A percentile compares a stretch with the other conserved stretches of the same genome.
These are phyloP conservation scores for Tolypocladium tropicale DNA, from an alignment of 2,329 filamentous ascomycete species.

Conservation along the genomic window DNA sequence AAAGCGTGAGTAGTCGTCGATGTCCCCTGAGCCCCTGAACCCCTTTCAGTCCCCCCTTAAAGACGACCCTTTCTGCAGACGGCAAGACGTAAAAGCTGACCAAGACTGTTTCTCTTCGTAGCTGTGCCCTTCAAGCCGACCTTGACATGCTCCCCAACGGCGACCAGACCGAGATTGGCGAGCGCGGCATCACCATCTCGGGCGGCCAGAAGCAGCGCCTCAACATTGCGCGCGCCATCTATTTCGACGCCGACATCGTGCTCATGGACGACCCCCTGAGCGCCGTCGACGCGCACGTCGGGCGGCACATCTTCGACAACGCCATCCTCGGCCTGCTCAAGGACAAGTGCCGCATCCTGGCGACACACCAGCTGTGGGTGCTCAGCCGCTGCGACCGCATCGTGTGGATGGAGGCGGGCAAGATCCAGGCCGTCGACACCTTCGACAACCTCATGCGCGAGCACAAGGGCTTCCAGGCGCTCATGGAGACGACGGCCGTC, in stretches of 20 bases:
- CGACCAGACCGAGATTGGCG: slow-evolving; percentile 86
- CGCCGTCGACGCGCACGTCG: slow-evolving; percentile 61
- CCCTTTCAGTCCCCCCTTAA: too few species aligned
- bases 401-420: slow-evolving; percentile 83
- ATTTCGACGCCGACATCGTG: slow-evolving; percentile 59
- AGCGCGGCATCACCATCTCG: slow-evolving; percentile 89
- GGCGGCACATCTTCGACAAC: slow-evolving; percentile 78
- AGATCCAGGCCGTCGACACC: slow-evolving; percentile 75
- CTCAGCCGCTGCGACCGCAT: slow-evolving; percentile 84
- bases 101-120: slow-evolving; percentile 13
- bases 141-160: slow-evolving; percentile 87
- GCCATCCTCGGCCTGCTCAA: slow-evolving; percentile 83
- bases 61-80: fast-evolving
- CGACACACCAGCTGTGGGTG: slow-evolving; percentile 92
- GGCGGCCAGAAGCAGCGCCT: slow-evolving; percentile 92
- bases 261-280: slow-evolving; percentile 61
- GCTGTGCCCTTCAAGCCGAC: slow-evolving; percentile 75
- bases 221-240: slow-evolving; percentile 78
- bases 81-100: slow-evolving; percentile 1
- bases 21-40: neutral
- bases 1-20: slow-evolving; percentile 54
- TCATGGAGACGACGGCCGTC: slow-evolving; percentile 78
- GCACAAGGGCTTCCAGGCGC: slow-evolving; percentile 65
- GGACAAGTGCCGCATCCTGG: slow-evolving; percentile 81
- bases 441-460: slow-evolving; percentile 78